These are phyloP conservation scores for Mitragyna speciosa DNA, from an alignment of 257 asterid genomes.

Conservation along the genomic window DNA sequence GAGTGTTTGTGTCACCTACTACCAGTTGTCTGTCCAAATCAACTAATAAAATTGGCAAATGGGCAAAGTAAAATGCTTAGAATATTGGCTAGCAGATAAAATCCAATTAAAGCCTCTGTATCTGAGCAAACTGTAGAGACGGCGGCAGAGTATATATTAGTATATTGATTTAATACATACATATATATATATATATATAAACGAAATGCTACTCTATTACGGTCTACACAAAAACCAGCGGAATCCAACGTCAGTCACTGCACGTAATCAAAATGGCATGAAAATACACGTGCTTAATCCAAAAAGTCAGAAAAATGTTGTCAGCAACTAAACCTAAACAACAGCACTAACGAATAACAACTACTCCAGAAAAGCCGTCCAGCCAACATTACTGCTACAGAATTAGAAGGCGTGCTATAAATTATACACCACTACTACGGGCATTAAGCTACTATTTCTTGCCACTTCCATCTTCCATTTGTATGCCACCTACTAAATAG, in stretches of 20 bases:
- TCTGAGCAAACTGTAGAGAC: no score
- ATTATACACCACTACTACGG: not conserved
- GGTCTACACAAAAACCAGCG: not conserved
- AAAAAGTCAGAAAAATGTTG: not conserved
- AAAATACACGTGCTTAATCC: slow-evolving; percentile 15
- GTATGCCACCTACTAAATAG: not conserved
- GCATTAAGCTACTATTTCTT: not conserved
- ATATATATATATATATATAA: no score
- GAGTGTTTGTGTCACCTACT: not conserved
- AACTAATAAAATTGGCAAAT: not conserved
- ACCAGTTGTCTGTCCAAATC: not conserved
- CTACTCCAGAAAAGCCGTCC: not conserved
- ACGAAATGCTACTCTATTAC: no score
- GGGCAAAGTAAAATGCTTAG: not conserved
- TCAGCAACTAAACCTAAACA: not conserved
- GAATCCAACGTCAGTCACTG: slow-evolving; percentile 7
- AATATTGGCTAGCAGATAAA: no score
- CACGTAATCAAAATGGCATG: not conserved
- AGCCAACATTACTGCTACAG: not conserved
- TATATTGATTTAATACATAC: no score
- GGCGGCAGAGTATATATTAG: no score
- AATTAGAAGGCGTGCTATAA: no score
- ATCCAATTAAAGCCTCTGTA: no score
- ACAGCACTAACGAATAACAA: not conserved
- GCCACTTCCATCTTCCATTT: not conserved